Evolutionary conservation across 169 alveolate species (phyloP), one percentile per base, ranked within the genome.

Genomic region (Theileria sp.): DNA sequence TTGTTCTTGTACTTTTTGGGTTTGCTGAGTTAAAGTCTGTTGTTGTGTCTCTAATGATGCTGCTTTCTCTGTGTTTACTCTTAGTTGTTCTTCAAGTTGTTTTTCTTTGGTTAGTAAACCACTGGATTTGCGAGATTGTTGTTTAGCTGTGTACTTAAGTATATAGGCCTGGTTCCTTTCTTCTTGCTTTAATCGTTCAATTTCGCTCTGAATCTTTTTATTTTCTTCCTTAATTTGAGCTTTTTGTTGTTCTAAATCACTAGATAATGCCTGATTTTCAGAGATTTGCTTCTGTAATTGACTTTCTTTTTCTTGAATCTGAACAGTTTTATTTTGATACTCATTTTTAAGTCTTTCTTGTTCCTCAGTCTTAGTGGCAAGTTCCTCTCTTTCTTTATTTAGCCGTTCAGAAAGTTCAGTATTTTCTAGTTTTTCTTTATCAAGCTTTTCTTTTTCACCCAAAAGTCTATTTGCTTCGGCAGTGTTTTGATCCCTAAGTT

Each of bases 301-400:
- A 1, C 12, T 17, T 49, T 66, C 60, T 8, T 3, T 66, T 38
- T 34, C 75, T 1, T 3, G 26, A 5, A 38, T 19, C 44, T 19
- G 26, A 26, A 65, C 28, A 19, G 1, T 25, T 8, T 38, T 25
- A 66, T 3, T 49, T 26, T 49, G 64, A 66, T 66, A 26, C 75
- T 71, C 54, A 12, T 1, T 2, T 34, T 23, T 56, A n/a, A 50
- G 26, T 17, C 36, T 32, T 30, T 26, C 58, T 28, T 34, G 62
- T 49, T 71, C 54, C n/a, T 13, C n/a, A 12, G 69, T 50, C 19
- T 71, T 50, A 7, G 13, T 44, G 21, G 62, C 74, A 38, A 71
- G 74, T 44, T 71, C 77, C 6, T 60, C 50, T 23, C 49, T 51
- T 74, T 68, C 51, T 34, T 8, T 34, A 17, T 66, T 25, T 25